phyloP scores from a whole-genome alignment of 2,329 filamentous ascomycete species.

The Ophiocordyceps camponoti-floridani region DNA sequence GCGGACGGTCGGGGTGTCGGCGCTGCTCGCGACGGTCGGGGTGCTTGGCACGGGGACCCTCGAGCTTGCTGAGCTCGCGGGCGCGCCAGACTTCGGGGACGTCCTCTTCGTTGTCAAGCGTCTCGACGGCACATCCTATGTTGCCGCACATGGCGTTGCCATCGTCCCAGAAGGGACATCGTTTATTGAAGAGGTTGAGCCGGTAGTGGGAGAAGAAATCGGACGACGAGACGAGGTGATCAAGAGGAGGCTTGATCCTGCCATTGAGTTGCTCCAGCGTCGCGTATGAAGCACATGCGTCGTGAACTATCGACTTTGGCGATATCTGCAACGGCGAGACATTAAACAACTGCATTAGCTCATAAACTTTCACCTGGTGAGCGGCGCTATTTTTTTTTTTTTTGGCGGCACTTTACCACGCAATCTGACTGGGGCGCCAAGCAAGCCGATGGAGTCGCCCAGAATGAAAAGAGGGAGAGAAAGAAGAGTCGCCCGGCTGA shows the following conservation, averaged over 20 bases:
- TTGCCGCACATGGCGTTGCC: constrained; percentile 91
- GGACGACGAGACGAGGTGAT: constrained; percentile 67
- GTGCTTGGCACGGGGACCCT: constrained; percentile 81
- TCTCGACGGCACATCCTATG: constrained; percentile 89
- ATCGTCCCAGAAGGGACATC: constrained; percentile 92
- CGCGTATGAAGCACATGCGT: constrained; percentile 86
- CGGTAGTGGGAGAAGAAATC: constrained; percentile 99
- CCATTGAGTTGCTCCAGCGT: constrained; percentile 74
- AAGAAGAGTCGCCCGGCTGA: constrained; percentile 35
- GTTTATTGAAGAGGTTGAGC: constrained; percentile 83
- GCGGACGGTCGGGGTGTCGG: constrained; percentile 52
- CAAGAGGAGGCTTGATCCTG: constrained; percentile 56
- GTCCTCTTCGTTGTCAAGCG: constrained; percentile 85
- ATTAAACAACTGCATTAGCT: not conserved
- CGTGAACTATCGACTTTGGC: constrained; percentile 72
- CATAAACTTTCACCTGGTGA: not conserved
- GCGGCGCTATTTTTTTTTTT: too few species aligned
- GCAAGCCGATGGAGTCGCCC: constrained; percentile 29
- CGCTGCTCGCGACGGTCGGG: constrained; percentile 58
- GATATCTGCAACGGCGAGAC: constrained; percentile 47
- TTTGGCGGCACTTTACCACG: constrained; percentile 25
- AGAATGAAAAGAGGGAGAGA: constrained; percentile 37
- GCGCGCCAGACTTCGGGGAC: constrained; percentile 85
- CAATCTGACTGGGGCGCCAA: constrained; percentile 26
- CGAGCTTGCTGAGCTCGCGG: constrained; percentile 77